These are phyloP conservation scores for Hericium coralloides DNA, from an alignment of 768 basidiomycete species.

Conservation along the genomic window DNA sequence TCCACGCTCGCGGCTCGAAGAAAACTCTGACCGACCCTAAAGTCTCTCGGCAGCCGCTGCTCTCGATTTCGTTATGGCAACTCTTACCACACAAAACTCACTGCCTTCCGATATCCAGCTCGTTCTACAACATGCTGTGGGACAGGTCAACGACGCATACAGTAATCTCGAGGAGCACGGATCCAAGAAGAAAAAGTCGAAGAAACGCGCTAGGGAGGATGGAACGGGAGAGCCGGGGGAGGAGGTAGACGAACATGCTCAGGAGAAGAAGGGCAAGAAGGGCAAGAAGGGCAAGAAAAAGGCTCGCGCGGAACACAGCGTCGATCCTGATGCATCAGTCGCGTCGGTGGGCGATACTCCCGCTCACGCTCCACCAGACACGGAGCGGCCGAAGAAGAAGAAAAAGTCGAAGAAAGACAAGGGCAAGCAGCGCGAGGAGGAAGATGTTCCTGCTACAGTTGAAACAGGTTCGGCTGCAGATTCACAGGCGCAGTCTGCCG, in stretches of 20 bases:
- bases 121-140: slow-evolving; percentile 42
- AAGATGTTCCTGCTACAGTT: slow-evolving; percentile 10
- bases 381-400: slow-evolving; percentile 11
- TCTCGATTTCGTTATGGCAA: slow-evolving; percentile 3
- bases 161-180: slow-evolving; percentile 16
- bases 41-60: background rate
- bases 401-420: slow-evolving; percentile 27
- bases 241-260: slow-evolving; percentile 6
- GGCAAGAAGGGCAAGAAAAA: slow-evolving; percentile 17
- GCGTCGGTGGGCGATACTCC: slow-evolving; percentile 6
- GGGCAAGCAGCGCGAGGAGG: slow-evolving; percentile 28
- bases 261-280: slow-evolving; percentile 27
- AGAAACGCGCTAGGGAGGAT: slow-evolving; percentile 24
- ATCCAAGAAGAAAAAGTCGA: slow-evolving; percentile 20
- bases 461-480: slow-evolving; percentile 1
- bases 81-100: slow-evolving; percentile 1
- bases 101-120: slow-evolving; percentile 38
- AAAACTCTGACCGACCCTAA: slow-evolving; percentile 4
- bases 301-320: background rate
- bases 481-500: slow-evolving; percentile 28
- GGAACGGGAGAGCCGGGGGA: slow-evolving; percentile 5
- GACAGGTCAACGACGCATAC: slow-evolving; percentile 34
- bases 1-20: too few relatives aligned
- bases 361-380: slow-evolving; percentile 20
- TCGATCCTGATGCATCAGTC: slow-evolving; percentile 13